A percentile compares a stretch with the other conserved stretches of the same genome.
Evolutionary conservation across 2,329 filamentous ascomycete genomes (phyloP).

Genomic region (Myriosclerotinia curreyana): DNA sequence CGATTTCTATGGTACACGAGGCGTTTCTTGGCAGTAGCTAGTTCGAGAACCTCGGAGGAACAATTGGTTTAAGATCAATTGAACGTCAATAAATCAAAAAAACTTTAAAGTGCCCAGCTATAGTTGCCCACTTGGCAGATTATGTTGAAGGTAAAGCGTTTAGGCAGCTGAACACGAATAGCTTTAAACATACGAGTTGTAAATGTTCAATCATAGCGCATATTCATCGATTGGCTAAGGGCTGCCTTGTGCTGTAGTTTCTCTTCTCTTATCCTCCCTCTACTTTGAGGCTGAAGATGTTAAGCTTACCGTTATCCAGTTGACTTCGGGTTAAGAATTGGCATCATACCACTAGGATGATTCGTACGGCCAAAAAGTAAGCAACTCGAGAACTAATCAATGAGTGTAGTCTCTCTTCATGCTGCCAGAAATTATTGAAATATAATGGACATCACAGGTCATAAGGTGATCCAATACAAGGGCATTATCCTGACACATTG

Average conservation of each 20-base stretch:
- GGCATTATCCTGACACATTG: too few species aligned
- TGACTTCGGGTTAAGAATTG: not conserved
- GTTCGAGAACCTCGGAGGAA: not conserved
- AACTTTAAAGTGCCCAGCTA: not conserved
- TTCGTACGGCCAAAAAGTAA: too few species aligned
- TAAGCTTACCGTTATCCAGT: not conserved
- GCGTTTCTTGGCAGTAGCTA: conserved; percentile 4
- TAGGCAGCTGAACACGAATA: not conserved
- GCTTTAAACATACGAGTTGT: not conserved
- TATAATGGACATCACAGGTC: too few species aligned
- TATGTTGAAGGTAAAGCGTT: not conserved
- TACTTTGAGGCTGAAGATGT: conserved; percentile 1
- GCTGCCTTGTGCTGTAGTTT: not conserved
- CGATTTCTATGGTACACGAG: not conserved
- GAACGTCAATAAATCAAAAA: not conserved
- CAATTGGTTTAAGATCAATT: not conserved
- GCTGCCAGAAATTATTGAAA: too few species aligned
- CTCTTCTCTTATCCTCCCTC: not conserved
- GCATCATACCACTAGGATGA: not conserved
- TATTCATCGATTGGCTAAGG: not conserved
- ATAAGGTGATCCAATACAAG: too few species aligned
- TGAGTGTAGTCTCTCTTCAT: too few species aligned
- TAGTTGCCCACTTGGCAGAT: not conserved
- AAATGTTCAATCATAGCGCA: not conserved
- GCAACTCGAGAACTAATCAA: too few species aligned